A percentile compares a stretch with the other conserved stretches of the same genome.
These are phyloP conservation scores for Leptographium radiaticola DNA, from an alignment of 2,329 filamentous ascomycete genomes.

Conservation along the genomic window DNA sequence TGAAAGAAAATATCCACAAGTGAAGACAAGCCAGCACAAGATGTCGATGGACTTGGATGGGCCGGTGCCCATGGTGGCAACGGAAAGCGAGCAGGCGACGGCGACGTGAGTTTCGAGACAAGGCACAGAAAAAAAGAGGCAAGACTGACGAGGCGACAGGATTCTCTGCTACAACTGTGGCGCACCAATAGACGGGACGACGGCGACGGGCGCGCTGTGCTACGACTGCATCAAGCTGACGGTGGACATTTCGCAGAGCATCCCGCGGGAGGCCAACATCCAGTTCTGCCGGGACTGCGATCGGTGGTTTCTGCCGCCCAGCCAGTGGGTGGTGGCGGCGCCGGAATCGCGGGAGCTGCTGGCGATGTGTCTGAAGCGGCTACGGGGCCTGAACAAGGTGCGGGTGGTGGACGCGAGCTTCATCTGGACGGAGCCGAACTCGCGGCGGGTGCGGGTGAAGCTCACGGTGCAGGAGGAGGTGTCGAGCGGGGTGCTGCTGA, in stretches of 20 bases:
- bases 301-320: slow-evolving; percentile 78
- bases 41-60: slow-evolving; percentile 20
- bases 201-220: slow-evolving; percentile 75
- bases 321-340: slow-evolving; percentile 70
- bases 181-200: slow-evolving; percentile 85
- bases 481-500: slow-evolving; percentile 54
- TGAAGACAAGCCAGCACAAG: not conserved
- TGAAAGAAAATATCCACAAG: not conserved
- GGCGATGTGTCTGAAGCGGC: slow-evolving; percentile 78
- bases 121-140: not conserved
- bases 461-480: slow-evolving; percentile 74
- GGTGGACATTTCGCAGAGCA: slow-evolving; percentile 81
- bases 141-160: slow-evolving; percentile 23
- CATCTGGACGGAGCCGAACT: slow-evolving; percentile 97
- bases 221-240: slow-evolving; percentile 93
- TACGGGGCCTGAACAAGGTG: slow-evolving; percentile 77
- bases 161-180: slow-evolving; percentile 98
- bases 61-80: slow-evolving; percentile 17
- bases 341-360: slow-evolving; percentile 87
- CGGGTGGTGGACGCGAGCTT: slow-evolving; percentile 93
- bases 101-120: slow-evolving; percentile 17
- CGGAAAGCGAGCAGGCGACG: slow-evolving; percentile 15
- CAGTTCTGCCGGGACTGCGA: slow-evolving; percentile 94
- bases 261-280: slow-evolving; percentile 79
- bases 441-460: slow-evolving; percentile 82